A percentile compares a stretch with the other conserved stretches of the same genome.
Evolutionary conservation across 2,329 filamentous ascomycete genomes (phyloP).

Genomic region (Alternaria infectoria): DNA sequence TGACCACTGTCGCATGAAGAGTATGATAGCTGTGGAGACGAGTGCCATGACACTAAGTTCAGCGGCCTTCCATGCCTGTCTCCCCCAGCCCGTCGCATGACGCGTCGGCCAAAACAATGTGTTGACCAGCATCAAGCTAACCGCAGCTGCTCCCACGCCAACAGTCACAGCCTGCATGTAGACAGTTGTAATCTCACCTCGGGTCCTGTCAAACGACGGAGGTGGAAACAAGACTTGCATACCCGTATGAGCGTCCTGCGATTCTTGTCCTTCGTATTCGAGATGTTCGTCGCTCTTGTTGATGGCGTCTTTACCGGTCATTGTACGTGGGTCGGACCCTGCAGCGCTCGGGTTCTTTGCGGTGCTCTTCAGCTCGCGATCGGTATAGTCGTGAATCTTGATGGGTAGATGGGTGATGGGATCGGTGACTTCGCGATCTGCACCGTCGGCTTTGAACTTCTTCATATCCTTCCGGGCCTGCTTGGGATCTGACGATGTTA

Average conservation of each 20-base stretch:
- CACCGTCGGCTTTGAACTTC: constrained; percentile 54
- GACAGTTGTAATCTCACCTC: constrained; percentile 53
- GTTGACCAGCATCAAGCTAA: constrained; percentile 46
- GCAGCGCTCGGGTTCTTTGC: constrained; percentile 54
- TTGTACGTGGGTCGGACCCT: constrained; percentile 49
- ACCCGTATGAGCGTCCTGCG: constrained; percentile 51
- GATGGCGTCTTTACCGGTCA: constrained; percentile 54
- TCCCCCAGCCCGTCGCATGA: constrained; percentile 38
- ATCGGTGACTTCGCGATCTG: constrained; percentile 70
- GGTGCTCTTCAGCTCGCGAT: constrained; percentile 62
- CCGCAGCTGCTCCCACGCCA: constrained; percentile 43
- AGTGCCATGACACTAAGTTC: constrained; percentile 38
- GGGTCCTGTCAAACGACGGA: constrained; percentile 56
- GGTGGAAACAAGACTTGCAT: constrained; percentile 62
- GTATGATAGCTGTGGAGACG: constrained; percentile 43
- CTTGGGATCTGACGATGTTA: constrained; percentile 50
- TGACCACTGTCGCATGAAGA: constrained; percentile 65
- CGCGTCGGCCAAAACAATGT: constrained; percentile 43
- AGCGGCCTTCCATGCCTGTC: constrained; percentile 34
- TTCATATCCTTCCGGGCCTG: constrained; percentile 58
- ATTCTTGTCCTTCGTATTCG: constrained; percentile 51
- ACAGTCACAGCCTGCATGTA: constrained; percentile 55
- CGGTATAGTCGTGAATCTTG: constrained; percentile 71
- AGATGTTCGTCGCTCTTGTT: constrained; percentile 55
- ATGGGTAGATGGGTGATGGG: constrained; percentile 75